Conservation (phyloP, 2,329 filamentous ascomycete species). For the Trichothecium roseum region DNA sequence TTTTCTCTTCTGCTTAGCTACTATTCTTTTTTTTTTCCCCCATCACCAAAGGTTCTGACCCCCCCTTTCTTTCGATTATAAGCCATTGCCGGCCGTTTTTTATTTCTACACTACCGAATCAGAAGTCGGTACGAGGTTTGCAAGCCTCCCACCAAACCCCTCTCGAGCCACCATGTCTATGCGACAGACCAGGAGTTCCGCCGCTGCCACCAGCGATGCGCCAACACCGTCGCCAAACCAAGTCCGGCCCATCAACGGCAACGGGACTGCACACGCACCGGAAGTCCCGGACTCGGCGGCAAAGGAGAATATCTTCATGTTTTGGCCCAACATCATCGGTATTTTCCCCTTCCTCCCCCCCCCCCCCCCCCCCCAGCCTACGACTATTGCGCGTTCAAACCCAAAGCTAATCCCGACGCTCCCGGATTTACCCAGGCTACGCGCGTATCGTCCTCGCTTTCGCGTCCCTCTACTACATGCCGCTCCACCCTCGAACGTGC, state of each 20-base stretch:
- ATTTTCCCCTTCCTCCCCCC: constrained; percentile 14
- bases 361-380: no score
- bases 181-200: constrained; percentile 27
- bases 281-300: constrained; percentile 24
- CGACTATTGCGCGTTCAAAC: not conserved
- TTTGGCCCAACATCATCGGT: constrained; percentile 77
- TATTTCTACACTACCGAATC: no score
- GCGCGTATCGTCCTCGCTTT: constrained; percentile 70
- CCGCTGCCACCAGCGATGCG: constrained; percentile 20
- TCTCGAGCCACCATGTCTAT: constrained; percentile 28
- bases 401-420: not conserved
- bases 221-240: constrained; percentile 15
- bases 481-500: constrained; percentile 92
- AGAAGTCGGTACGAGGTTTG: no score
- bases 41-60: no score
- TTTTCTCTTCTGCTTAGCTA: no score
- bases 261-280: constrained; percentile 26
- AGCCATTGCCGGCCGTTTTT: no score
- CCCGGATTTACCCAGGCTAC: constrained; percentile 46
- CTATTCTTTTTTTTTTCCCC: no score
- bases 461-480: constrained; percentile 97
- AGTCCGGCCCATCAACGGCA: constrained; percentile 29
- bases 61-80: no score
- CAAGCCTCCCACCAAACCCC: no score
- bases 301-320: constrained; percentile 69